Base-by-base conservation (phyloP, 2,329 filamentous ascomycete species). In the Stenocarpella maydis region DNA sequence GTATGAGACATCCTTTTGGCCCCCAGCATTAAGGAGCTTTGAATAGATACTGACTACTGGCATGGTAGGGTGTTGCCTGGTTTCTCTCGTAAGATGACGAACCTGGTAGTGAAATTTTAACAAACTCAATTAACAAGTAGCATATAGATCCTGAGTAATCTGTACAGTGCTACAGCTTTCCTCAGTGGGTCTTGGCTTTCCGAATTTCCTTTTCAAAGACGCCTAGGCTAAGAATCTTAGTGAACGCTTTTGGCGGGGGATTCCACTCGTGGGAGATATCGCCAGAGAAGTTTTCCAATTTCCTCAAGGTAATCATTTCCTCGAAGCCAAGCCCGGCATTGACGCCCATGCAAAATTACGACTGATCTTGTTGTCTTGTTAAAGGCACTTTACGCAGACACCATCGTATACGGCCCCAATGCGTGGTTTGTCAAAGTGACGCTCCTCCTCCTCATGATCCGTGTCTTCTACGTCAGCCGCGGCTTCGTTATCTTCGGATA, bases 201-300 rank as follows among this genome's bases (percentile, higher is more conserved):
- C 7, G 2, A 31, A 24, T 17, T 12, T 37, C 17, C 5, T 8
- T 7, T 5, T 34, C 6, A 17, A n/a, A 31, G 12, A 17, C 7
- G 15, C 17, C n/a, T 15, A 41, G 15, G 17, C 53, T 68, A 15
- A 63, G 1, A n/a, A 15, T 14, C 14, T n/a, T 1, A 68, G 54
- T 68, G 54, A 63, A 61, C 17, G 50, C 34, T 21, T 68, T 53
- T 17, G 66, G 66, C 12, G 66, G 66, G 1, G 66, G 66, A 1
- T 68, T 61, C 14, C 55, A 68, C 10, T 68, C 66, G 2, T 68
- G 66, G 66, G 66, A 68, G 15, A 68, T 68, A 4, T 34, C 66
- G n/a, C 7, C 66, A 9, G 5, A 28, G 26, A 4, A 34, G 26
- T 53, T 50, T 12, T 21, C 55, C 10, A 63, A 68, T 19, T 68